Conservation (phyloP, 768 basidiomycete genomes). For the Leccinum imitatum region DNA sequence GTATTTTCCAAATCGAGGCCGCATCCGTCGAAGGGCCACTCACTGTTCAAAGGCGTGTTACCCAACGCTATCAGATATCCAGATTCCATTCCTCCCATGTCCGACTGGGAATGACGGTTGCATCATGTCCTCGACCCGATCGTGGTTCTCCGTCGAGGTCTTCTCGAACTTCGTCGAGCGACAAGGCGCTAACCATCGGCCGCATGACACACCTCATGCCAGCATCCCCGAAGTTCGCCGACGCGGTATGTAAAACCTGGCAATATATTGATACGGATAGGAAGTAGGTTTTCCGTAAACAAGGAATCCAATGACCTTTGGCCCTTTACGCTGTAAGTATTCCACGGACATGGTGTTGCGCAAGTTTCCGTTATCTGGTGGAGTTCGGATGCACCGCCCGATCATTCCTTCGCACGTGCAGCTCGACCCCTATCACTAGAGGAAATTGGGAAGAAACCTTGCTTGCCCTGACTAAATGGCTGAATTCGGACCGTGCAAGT, state of each 20-base stretch:
- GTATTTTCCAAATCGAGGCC: background rate
- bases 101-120: background rate
- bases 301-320: background rate
- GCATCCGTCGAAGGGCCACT: background rate
- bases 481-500: background rate
- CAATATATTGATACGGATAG: background rate
- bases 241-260: background rate
- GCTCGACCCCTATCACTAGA: background rate
- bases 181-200: background rate
- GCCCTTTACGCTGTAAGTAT: background rate
- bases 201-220: background rate
- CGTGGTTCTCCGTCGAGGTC: background rate
- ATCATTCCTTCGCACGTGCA: background rate
- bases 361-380: background rate
- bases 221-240: background rate
- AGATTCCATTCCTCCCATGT: background rate
- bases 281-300: background rate
- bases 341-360: constrained; percentile 1
- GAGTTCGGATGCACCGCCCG: background rate
- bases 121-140: background rate
- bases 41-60: background rate
- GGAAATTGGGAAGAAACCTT: constrained; percentile 4
- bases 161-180: background rate
- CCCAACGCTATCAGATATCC: background rate
- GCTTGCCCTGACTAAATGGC: constrained; percentile 3